A percentile compares a stretch with the other conserved stretches of the same genome.
These are phyloP conservation scores for Litsea cubeba DNA, from an alignment of 164 flowering plant species.

Conservation along the genomic window DNA sequence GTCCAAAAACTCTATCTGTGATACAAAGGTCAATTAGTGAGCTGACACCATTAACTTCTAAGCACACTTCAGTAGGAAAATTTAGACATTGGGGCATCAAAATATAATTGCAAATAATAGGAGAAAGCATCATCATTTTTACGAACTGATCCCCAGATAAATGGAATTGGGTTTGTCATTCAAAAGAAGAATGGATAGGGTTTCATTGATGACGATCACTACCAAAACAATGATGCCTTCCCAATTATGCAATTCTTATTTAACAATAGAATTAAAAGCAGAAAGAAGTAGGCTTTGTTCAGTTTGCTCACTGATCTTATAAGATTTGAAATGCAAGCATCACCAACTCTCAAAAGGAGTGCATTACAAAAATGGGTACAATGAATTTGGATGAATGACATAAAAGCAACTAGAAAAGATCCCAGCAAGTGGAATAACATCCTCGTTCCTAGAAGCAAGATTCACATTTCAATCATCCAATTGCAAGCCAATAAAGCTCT, in stretches of 20 bases:
- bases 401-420: background rate
- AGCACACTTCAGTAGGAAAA: background rate
- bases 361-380: background rate
- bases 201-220: too few species aligned
- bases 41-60: background rate
- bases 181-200: too few species aligned
- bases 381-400: background rate
- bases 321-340: background rate
- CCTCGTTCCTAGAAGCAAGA: background rate
- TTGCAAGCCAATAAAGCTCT: background rate
- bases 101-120: background rate
- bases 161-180: too few species aligned
- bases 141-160: too few species aligned
- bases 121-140: background rate
- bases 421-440: background rate
- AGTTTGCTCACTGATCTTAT: background rate
- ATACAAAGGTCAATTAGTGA: background rate
- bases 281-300: background rate
- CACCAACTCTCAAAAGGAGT: background rate
- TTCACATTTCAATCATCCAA: background rate
- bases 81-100: too few species aligned
- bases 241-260: too few species aligned
- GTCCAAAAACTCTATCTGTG: conserved; percentile 91
- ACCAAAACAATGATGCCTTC: background rate
- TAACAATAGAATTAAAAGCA: background rate